Conservation (phyloP, 2,329 filamentous ascomycete genomes). For the Amesomyces nigricolor region DNA sequence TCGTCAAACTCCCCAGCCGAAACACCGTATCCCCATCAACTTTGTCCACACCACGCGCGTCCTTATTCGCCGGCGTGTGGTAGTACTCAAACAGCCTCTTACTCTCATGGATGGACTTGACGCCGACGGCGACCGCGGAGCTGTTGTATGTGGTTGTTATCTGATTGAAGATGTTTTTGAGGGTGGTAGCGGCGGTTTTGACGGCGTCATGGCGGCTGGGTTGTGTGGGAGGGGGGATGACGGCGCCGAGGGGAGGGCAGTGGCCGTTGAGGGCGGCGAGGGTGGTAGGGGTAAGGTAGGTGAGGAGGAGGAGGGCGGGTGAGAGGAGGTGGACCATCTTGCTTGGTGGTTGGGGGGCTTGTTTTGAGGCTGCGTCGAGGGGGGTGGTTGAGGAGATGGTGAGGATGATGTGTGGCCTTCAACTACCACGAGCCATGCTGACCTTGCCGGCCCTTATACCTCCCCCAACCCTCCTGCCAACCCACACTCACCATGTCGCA, state of each 20-base stretch:
- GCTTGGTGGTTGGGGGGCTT: too few species aligned
- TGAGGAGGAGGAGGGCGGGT: background rate
- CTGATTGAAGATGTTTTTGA: constrained; percentile 26
- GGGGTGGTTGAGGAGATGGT: too few species aligned
- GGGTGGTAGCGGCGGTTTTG: constrained; percentile 28
- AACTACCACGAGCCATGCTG: too few species aligned
- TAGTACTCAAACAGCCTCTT: constrained; percentile 36
- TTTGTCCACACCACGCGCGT: constrained; percentile 26
- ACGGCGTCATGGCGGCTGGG: constrained; percentile 28
- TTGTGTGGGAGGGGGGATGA: constrained; percentile 34
- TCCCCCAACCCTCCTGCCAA: too few species aligned
- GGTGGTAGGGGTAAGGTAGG: background rate
- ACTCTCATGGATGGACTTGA: constrained; percentile 39
- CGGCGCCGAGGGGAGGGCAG: constrained; percentile 40
- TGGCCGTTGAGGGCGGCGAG: constrained; percentile 6
- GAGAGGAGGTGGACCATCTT: too few species aligned
- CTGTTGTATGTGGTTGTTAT: constrained; percentile 28
- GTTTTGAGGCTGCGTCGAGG: too few species aligned
- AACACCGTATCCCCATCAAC: constrained; percentile 34
- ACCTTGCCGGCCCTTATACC: too few species aligned
- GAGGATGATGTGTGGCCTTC: too few species aligned
- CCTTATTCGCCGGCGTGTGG: constrained; percentile 34
- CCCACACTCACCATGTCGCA: too few species aligned
- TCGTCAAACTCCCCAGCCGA: constrained; percentile 36
- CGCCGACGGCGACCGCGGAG: constrained; percentile 36